A percentile compares a stretch with the other conserved stretches of the same genome.
phyloP scores from a whole-genome alignment of 192 early-diverging fungal genomes.

The Coemansia umbellata region DNA sequence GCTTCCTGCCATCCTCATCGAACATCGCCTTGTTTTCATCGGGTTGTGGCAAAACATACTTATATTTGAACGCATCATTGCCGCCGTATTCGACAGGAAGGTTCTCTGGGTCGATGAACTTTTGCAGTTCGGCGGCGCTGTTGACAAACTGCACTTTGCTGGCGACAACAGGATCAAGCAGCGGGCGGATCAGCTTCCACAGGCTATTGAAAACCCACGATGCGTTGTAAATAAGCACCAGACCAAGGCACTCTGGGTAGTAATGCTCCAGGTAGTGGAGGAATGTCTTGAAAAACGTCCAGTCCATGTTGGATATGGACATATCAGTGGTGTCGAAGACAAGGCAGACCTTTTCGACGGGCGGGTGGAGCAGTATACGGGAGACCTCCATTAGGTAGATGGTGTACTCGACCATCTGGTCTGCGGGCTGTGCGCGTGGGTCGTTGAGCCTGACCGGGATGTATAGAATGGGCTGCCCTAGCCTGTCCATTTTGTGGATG shows the following conservation, averaged over 20 bases:
- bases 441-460: conserved; percentile 55
- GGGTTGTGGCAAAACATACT: conserved; percentile 46
- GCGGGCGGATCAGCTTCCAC: conserved; percentile 78
- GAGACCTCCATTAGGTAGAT: conserved; percentile 61
- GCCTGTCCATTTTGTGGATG: conserved; percentile 50
- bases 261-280: conserved; percentile 78
- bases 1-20: conserved; percentile 37
- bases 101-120: conserved; percentile 59
- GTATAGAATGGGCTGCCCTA: conserved; percentile 56
- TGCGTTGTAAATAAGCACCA: conserved; percentile 77
- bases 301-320: conserved; percentile 75
- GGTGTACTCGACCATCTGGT: conserved; percentile 61
- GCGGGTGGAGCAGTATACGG: conserved; percentile 53
- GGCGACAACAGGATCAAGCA: conserved; percentile 88
- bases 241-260: conserved; percentile 86
- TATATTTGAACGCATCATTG: conserved; percentile 51
- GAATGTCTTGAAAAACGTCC: conserved; percentile 71
- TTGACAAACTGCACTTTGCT: conserved; percentile 78
- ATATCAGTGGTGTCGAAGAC: conserved; percentile 82
- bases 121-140: conserved; percentile 55
- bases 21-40: conserved; percentile 54
- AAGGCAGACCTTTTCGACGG: conserved; percentile 61
- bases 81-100: conserved; percentile 65
- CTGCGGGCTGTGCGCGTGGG: conserved; percentile 55
- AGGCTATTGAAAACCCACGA: conserved; percentile 85